Conservation (phyloP, 208 protist genomes). For the Leishmania gerbilli region DNA sequence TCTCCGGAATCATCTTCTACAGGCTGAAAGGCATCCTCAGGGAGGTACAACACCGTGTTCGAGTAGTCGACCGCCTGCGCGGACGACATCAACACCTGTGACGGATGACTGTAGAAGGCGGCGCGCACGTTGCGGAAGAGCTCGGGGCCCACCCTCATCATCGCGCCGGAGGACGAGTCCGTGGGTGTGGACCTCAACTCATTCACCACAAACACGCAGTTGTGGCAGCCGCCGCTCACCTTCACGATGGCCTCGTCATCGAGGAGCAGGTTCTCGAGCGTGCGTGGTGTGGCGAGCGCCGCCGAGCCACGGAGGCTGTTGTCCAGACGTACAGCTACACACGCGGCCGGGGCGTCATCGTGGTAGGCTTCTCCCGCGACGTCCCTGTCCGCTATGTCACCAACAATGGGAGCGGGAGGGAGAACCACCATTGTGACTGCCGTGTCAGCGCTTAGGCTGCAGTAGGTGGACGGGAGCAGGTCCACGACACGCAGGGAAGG, state of each 20-base stretch:
- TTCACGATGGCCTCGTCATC: conserved; percentile 35
- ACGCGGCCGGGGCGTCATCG: neutral
- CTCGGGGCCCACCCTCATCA: conserved; percentile 33
- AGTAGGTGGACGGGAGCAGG: conserved; percentile 55
- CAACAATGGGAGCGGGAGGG: conserved; percentile 26
- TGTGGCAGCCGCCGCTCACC: conserved; percentile 36
- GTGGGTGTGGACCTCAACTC: neutral
- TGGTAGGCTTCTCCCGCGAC: neutral
- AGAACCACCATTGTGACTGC: conserved; percentile 66
- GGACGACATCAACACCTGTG: conserved; percentile 2
- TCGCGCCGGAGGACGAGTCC: neutral
- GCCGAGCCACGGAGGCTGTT: conserved; percentile 31
- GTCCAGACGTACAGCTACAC: conserved; percentile 44
- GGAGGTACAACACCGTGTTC: conserved; percentile 24
- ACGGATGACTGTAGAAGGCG: conserved; percentile 19
- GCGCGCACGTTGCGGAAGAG: conserved; percentile 77
- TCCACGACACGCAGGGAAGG: conserved; percentile 59
- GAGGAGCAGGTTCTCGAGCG: conserved; percentile 39
- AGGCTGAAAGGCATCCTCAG: conserved; percentile 26
- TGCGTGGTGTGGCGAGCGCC: conserved; percentile 21
- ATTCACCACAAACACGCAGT: conserved; percentile 40
- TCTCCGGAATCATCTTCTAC: conserved; percentile 35
- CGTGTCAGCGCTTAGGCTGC: conserved; percentile 30
- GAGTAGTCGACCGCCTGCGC: conserved; percentile 9
- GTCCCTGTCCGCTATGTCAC: neutral